Evolutionary conservation across 305 asterid species (phyloP).

Genomic region (Fraxinus nigra): DNA sequence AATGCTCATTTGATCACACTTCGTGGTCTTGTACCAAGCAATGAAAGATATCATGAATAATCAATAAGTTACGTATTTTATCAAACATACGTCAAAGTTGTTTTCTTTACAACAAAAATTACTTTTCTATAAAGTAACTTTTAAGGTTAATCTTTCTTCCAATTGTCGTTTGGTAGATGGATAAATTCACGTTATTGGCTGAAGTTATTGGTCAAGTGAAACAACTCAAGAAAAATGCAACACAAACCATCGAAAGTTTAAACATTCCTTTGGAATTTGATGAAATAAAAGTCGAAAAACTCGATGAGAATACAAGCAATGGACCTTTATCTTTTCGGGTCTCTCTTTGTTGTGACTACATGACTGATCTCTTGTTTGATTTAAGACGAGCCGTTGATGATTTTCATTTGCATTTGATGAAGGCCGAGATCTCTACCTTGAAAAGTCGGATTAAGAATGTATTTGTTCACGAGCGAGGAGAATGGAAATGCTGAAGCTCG

Average conservation of each 20-base stretch:
- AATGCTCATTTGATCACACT: slow-evolving; percentile 66
- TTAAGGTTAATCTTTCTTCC: not conserved
- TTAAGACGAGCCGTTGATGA: slow-evolving; percentile 37
- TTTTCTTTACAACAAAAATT: not conserved
- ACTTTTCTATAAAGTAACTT: not conserved
- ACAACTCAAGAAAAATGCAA: slow-evolving; percentile 45
- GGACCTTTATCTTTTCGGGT: slow-evolving; percentile 46
- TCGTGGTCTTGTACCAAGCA: slow-evolving; percentile 52
- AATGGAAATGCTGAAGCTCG: not conserved
- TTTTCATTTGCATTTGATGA: slow-evolving; percentile 37
- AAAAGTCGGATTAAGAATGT: slow-evolving; percentile 55
- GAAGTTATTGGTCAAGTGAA: slow-evolving; percentile 66
- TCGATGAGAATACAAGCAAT: slow-evolving; percentile 27
- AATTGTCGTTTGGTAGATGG: slow-evolving; percentile 51
- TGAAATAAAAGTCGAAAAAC: slow-evolving; percentile 51
- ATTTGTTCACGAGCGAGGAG: slow-evolving; percentile 33
- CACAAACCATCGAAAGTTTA: slow-evolving; percentile 44
- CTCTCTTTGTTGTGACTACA: slow-evolving; percentile 69
- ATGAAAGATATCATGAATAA: slow-evolving; percentile 43
- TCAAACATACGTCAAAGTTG: not conserved
- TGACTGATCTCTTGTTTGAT: slow-evolving; percentile 46
- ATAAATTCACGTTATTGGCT: slow-evolving; percentile 74
- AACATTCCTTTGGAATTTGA: slow-evolving; percentile 70
- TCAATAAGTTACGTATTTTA: not conserved
- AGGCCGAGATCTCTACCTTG: slow-evolving; percentile 62